Base-by-base conservation (phyloP, 371 early-diverging fungal species). In the Rhizopus arrhizus region DNA sequence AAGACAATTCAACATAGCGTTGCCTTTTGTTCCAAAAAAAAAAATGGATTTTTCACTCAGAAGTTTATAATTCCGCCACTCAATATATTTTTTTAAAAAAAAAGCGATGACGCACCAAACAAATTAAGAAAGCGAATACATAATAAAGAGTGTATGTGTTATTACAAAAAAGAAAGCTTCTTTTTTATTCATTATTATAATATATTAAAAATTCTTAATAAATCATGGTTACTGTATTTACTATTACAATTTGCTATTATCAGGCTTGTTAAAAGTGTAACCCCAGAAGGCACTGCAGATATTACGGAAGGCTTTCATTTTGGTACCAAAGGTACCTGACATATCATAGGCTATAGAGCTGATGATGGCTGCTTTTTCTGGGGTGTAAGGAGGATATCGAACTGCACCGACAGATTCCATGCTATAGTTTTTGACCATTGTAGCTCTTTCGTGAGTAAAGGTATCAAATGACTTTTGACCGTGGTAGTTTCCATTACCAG, bases 401-500 rank as follows among this genome's bases (percentile, higher is more conserved):
- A 72, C 59, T 9, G 75, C 58, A n/a, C 65, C 66, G 16, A 82
- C 53, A 28, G 75, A 64, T 56, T 85, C 85, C 64, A 78, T 53
- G 34, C 67, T 71, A 56, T 74, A 68, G 5, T 78, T 69, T 65
- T 81, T 80, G 73, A 83, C 68, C 73, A 85, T 74, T 6, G 83
- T 75, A 28, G 80, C 74, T 29, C 89, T 75, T 32, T 81, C 74
- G 56, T 91, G 90, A 22, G 86, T 84, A 66, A 94, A 91, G 5
- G 83, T 77, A 5, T 89, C 80, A 63, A 95, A 91, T 12, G 93
- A 89, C 41, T 73, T 66, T 52, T 84, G 77, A 54, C 95, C 95
- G 42, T 91, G 91, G 69, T 95, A 95, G 28, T 66, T 65, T 38
- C 96, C 96, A 47, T 81, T 77, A 10, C 96, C 96, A 10, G 90